Evolutionary conservation across 2,329 filamentous ascomycete genomes (phyloP).

Genomic region (Chrysosporium queenslandicum): DNA sequence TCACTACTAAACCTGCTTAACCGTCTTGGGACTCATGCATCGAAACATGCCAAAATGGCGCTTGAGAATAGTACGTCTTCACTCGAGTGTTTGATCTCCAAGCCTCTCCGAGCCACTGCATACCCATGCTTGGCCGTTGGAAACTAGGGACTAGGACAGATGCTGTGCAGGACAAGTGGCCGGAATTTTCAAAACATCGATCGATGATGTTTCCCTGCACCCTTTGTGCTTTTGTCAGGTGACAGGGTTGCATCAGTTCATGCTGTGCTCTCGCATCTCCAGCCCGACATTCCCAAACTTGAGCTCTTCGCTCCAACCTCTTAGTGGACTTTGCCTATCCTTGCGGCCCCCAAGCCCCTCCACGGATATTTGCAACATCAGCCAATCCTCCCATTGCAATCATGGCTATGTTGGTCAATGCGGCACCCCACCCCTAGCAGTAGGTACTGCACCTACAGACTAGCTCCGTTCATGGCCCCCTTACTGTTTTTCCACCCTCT

Average conservation of each 20-base stretch:
- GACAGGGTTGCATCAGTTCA: slow-evolving; percentile 4
- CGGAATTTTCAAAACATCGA: background rate
- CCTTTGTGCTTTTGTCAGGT: background rate
- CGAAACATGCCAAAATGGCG: background rate
- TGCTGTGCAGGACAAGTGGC: background rate
- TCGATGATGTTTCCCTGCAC: background rate
- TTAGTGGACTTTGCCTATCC: background rate
- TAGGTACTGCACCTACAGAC: background rate
- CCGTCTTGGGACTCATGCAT: background rate
- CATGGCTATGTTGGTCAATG: slow-evolving; percentile 10
- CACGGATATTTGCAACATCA: background rate
- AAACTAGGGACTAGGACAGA: background rate
- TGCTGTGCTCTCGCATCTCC: slow-evolving; percentile 1
- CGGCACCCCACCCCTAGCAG: slow-evolving; percentile 1
- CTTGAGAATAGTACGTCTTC: background rate
- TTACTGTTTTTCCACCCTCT: background rate
- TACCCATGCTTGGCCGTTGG: slow-evolving; percentile 2
- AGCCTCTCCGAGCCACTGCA: background rate
- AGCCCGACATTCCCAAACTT: background rate
- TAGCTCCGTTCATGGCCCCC: background rate
- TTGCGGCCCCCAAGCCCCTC: slow-evolving; percentile 5
- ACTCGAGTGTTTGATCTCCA: background rate
- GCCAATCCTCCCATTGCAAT: background rate
- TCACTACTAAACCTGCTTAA: too few species aligned
- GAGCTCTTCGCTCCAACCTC: background rate